Percentiles rank a stretch among this genome's conserved stretches.
phyloP scores from a whole-genome alignment of 371 early-diverging fungal genomes.

The Zopfochytrium polystomum region DNA sequence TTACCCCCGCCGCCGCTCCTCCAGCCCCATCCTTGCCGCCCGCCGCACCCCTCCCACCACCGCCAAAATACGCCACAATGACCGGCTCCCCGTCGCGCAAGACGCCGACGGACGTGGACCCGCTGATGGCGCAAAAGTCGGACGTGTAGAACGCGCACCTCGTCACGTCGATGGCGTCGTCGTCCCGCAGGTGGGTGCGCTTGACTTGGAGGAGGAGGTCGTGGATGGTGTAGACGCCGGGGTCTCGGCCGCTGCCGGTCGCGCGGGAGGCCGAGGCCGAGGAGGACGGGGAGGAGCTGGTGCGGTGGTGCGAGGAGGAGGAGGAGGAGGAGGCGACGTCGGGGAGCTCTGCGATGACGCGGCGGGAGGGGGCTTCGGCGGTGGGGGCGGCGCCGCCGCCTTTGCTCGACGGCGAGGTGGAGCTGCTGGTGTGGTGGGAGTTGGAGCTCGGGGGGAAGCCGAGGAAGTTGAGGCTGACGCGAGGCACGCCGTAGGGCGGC shows the following conservation, averaged over 20 bases:
- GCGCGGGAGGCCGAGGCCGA: too few relatives aligned
- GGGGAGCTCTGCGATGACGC: slow-evolving; percentile 27
- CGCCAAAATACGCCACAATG: slow-evolving; percentile 21
- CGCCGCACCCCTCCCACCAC: slow-evolving; percentile 1
- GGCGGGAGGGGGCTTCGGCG: slow-evolving; percentile 27
- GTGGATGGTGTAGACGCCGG: slow-evolving; percentile 7
- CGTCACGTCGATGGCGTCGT: slow-evolving; percentile 26
- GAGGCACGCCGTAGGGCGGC: slow-evolving; percentile 4
- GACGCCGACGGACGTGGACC: slow-evolving; percentile 19
- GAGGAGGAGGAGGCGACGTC: too few relatives aligned
- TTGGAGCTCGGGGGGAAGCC: slow-evolving; percentile 23
- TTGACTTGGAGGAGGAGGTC: slow-evolving; percentile 28
- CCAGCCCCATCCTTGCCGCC: slow-evolving; percentile 6
- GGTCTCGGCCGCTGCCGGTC: too few relatives aligned
- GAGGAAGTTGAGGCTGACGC: slow-evolving; percentile 28
- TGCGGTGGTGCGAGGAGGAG: too few relatives aligned
- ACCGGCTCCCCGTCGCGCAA: slow-evolving; percentile 27
- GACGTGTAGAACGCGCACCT: slow-evolving; percentile 20
- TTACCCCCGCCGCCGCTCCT: not conserved
- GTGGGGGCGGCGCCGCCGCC: too few relatives aligned
- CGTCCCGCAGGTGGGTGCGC: slow-evolving; percentile 26
- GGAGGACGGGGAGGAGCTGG: too few relatives aligned
- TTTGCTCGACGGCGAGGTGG: too few relatives aligned
- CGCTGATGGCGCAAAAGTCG: slow-evolving; percentile 26
- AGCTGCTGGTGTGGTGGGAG: slow-evolving; percentile 8